Base-by-base conservation (phyloP, 495 filamentous ascomycete species). In the Neurospora pannonica region DNA sequence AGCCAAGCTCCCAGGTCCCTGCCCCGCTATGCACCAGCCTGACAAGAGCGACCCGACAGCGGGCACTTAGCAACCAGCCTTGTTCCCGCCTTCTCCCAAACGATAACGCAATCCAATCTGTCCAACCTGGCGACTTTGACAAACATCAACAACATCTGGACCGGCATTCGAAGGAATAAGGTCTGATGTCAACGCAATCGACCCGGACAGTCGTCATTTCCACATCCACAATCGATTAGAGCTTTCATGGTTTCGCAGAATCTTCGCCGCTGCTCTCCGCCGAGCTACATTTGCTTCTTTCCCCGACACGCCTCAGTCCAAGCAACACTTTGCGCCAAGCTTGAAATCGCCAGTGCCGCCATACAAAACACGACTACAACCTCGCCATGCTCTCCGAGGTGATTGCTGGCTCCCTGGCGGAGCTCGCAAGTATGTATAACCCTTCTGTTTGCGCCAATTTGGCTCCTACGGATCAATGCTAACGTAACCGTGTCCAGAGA, bases 341-440 rank as follows among this genome's bases (percentile, higher is more conserved):
- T 69, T 38, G 39, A 62, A 34, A 62, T 62, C 54, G 6, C 54
- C 28, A 62, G 54, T 62, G 28, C 28, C 28, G 28, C 54, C 28
- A 17, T 34, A 62, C 54, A 5, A 31, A 62, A 34, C 31, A 10
- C 42, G 7, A 31, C 37, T 34, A 28, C 42, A 36, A 40, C 69
- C 70, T 62, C 76, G 46, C 77, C 73, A 81, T 78, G 79, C 73
- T 79, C 43, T 42, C 75, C 71, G 77, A 82, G 74, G 79, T 82
- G 69, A 72, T 85, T 60, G 79, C 80, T 74, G 76, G 80, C 81
- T 81, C 83, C 78, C 75, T 80, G 46, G 62, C 81, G 76, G 83
- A 79, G 79, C 82, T 86, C 73, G 81, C 81, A 62, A 80, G 85
- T 86, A 83, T 36, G 84, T 77, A 8, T 4, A 62, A 2, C 15